These are phyloP conservation scores for Coemansia sp. DNA, from an alignment of 192 early-diverging fungal species.

Conservation along the genomic window DNA sequence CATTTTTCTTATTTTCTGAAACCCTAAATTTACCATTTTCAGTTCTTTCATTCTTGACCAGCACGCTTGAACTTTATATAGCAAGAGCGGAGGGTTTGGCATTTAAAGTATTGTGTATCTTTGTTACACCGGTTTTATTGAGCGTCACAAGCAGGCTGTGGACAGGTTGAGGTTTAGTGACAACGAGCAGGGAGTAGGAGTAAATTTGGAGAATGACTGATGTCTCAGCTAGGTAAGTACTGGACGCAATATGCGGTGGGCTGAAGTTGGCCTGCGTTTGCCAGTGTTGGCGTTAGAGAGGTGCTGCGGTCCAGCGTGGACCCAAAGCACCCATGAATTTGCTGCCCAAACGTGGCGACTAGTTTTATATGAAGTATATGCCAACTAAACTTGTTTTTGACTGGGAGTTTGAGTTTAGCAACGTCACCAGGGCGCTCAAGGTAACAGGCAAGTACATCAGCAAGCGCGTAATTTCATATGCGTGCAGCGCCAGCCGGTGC, in stretches of 20 bases:
- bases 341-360: too few species aligned
- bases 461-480: background rate
- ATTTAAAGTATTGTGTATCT: background rate
- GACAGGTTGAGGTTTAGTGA: too few species aligned
- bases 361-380: too few species aligned
- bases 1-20: background rate
- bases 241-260: too few species aligned
- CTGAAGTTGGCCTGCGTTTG: too few species aligned
- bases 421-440: slow-evolving; percentile 37
- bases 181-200: too few species aligned
- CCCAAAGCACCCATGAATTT: too few species aligned
- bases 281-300: too few species aligned
- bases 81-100: too few species aligned
- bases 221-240: slow-evolving; percentile 21
- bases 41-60: background rate
- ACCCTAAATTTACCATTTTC: slow-evolving; percentile 4
- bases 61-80: background rate
- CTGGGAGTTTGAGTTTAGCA: background rate
- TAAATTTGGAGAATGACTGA: slow-evolving; percentile 32
- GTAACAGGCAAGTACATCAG: slow-evolving; percentile 31
- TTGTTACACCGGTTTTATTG: background rate
- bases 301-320: too few species aligned
- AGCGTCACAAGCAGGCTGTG: background rate
- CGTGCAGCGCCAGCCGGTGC: background rate
- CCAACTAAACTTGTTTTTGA: too few species aligned